phyloP scores from a whole-genome alignment of 1,284 basidiomycete species.

The Wallemia mellicola region DNA sequence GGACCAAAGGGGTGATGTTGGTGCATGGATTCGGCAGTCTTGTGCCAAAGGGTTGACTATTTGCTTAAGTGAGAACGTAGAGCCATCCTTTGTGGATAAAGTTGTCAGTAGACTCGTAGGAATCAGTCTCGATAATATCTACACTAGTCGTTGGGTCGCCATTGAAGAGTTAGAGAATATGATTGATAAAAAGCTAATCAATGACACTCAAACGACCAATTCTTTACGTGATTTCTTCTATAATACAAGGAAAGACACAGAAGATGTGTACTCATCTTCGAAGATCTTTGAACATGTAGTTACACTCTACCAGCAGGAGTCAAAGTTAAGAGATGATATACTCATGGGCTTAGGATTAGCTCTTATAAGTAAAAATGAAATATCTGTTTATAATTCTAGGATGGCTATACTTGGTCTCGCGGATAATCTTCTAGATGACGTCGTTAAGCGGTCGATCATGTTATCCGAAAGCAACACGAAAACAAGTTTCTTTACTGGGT shows the following conservation, averaged over 20 bases:
- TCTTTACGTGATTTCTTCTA: too few species aligned
- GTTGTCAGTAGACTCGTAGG: not conserved
- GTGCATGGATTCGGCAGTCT: conserved; percentile 74
- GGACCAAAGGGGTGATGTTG: conserved; percentile 87
- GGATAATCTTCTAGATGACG: not conserved
- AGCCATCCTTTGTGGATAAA: not conserved
- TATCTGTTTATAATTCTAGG: not conserved
- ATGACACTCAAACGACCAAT: too few species aligned
- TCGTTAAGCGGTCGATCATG: not conserved
- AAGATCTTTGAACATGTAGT: not conserved
- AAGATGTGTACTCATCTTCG: not conserved
- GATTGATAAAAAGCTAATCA: too few species aligned
- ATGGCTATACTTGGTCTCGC: not conserved
- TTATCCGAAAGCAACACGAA: not conserved
- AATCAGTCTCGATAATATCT: not conserved
- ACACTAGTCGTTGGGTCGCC: not conserved
- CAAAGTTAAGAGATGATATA: not conserved
- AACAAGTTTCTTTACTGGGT: not conserved
- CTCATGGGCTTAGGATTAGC: not conserved
- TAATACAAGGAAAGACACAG: not conserved
- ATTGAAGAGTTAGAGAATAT: not conserved
- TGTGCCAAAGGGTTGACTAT: conserved; percentile 29
- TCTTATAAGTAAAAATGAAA: not conserved
- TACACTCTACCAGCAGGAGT: not conserved
- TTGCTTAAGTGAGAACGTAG: not conserved